Evolutionary conservation across 169 alveolate genomes (phyloP), one percentile per base, ranked within the genome.

Genomic region (Toxoplasma gondii): DNA sequence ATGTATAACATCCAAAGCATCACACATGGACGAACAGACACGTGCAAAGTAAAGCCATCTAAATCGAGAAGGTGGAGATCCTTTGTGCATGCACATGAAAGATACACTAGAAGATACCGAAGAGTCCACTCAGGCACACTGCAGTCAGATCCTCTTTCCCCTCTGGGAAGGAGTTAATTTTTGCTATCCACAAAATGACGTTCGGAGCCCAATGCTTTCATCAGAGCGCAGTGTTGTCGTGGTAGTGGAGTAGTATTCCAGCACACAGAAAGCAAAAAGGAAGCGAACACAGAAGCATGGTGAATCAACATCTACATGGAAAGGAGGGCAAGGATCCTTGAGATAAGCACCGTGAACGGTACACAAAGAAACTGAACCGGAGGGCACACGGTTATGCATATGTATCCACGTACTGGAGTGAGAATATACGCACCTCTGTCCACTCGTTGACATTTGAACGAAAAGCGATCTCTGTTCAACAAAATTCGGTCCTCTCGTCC

Each of bases 131-230:
- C 82, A 22, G 19, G 43, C 38, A 7, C 43, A 69, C 82, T 69
- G 82, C 82, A 22, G 43, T 34, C 82, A 34, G 43, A 22, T 22
- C 38, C 38, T 17, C 82, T 2, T 7, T 31, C 43, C 34, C 82
- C 17, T 5, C 19, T 69, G 45, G 44, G 39, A 10, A 19, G 86
- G 39, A 31, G 45, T 10, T 10, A 9, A 19, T 17, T 1, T 10
- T 78, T 78, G 44, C 44, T 29, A 78, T 78, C 86, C 86, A 1
- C 86, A 78, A 78, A 10, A 16, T 1, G 39, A 24, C 12, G 58
- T 44, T 82, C 90, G 90, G 90, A 82, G 90, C 90, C 90, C 90
- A 82, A 82, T 82, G 90, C 90, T 82, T 19, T 82, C 90, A 82
- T 82, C 90, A 82, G 16, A 64, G 41, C 27, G 49, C 39, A 78